Percentiles rank a stretch among this genome's conserved stretches.
These are phyloP conservation scores for Backusella circina DNA, from an alignment of 192 early-diverging fungal genomes.

Conservation along the genomic window DNA sequence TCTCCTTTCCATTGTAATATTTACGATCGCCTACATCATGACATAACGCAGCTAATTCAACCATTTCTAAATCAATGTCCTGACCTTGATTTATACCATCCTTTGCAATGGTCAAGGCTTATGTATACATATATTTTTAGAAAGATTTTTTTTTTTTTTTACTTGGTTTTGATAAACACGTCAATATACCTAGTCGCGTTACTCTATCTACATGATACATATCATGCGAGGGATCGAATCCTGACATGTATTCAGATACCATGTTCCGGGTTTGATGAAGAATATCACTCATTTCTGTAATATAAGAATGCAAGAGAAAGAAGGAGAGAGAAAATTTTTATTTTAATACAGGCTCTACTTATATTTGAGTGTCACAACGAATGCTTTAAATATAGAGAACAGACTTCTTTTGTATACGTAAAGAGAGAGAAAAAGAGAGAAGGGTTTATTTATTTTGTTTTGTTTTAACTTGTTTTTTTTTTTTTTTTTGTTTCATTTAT, in stretches of 20 bases:
- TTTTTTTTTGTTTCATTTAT: neutral
- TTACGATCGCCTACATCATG: slow-evolving; percentile 72
- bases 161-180: neutral
- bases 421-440: neutral
- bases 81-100: slow-evolving; percentile 27
- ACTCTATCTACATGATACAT: slow-evolving; percentile 68
- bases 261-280: slow-evolving; percentile 42
- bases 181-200: slow-evolving; percentile 45
- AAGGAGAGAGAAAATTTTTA: neutral
- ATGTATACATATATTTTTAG: neutral
- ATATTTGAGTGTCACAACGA: neutral
- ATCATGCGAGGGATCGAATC: slow-evolving; percentile 69
- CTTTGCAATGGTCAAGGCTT: slow-evolving; percentile 43
- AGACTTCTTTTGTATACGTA: neutral
- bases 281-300: neutral
- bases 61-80: slow-evolving; percentile 48
- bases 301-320: neutral
- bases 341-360: neutral
- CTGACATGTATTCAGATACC: slow-evolving; percentile 60
- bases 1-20: slow-evolving; percentile 46
- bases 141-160: too few species aligned
- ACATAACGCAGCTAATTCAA: slow-evolving; percentile 63
- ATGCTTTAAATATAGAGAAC: neutral
- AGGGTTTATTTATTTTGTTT: neutral
- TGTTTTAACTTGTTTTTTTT: neutral